phyloP scores from a whole-genome alignment of 495 filamentous ascomycete genomes.

The Terfezia claveryi region DNA sequence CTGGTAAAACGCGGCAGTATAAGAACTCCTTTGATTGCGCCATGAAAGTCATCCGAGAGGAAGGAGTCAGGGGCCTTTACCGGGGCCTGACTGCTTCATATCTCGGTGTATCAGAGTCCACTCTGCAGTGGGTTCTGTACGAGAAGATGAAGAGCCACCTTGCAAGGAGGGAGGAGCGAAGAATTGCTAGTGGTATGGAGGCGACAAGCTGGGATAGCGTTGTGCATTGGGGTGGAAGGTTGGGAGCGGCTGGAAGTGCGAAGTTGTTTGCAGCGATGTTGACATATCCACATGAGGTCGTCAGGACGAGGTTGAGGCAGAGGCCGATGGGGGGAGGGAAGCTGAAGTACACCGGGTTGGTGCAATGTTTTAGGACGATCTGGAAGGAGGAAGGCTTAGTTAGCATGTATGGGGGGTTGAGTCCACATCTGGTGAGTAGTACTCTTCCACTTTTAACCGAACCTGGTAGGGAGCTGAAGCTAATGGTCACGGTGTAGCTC shows the following conservation, averaged over 20 bases:
- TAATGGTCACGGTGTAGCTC: constrained; percentile 19
- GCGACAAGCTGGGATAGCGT: constrained; percentile 41
- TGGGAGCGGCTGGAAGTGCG: constrained; percentile 55
- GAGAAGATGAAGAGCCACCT: constrained; percentile 58
- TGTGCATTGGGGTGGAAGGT: constrained; percentile 43
- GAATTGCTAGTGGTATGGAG: constrained; percentile 29
- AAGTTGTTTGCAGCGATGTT: constrained; percentile 61
- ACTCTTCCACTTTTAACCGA: not conserved
- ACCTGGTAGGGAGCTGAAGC: not conserved
- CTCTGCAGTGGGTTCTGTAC: constrained; percentile 71
- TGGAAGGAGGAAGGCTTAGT: constrained; percentile 67
- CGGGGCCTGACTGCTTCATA: constrained; percentile 74
- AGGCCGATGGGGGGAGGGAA: constrained; percentile 49
- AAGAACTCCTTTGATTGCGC: constrained; percentile 66
- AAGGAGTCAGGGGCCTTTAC: constrained; percentile 60
- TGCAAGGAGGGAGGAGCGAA: constrained; percentile 31
- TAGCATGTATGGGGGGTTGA: constrained; percentile 65
- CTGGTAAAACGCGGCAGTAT: constrained; percentile 35
- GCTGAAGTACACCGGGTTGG: constrained; percentile 59
- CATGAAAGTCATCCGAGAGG: constrained; percentile 48
- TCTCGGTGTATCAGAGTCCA: constrained; percentile 64
- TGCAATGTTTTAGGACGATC: constrained; percentile 62
- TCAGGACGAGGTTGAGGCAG: constrained; percentile 59
- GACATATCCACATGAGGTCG: constrained; percentile 81
- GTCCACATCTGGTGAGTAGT: constrained; percentile 42